Percentiles rank a stretch among this genome's conserved stretches.
Evolutionary conservation across 768 basidiomycete genomes (phyloP).

Genomic region (Agrocybe pediades): DNA sequence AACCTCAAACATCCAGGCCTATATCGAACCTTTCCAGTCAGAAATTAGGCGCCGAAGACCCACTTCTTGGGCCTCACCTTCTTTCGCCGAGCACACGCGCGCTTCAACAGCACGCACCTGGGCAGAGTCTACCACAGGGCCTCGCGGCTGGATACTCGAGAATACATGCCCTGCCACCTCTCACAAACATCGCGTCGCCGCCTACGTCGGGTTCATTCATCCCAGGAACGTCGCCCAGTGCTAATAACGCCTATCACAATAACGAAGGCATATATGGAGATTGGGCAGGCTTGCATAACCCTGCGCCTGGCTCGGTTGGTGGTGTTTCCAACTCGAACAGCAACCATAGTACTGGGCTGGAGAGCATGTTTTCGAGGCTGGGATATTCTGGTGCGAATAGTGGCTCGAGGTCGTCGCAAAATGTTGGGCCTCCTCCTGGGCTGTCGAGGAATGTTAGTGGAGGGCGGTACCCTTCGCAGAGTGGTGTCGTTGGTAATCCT

Average conservation of each 20-base stretch:
- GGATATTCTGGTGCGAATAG: constrained; percentile 50
- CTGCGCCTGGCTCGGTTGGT: not conserved
- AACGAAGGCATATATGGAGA: constrained; percentile 31
- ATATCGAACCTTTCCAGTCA: constrained; percentile 23
- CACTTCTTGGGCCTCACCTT: constrained; percentile 26
- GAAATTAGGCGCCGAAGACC: constrained; percentile 14
- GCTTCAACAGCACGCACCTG: constrained; percentile 85
- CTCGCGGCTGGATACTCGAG: constrained; percentile 90
- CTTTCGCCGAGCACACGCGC: constrained; percentile 77
- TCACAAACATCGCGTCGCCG: constrained; percentile 34
- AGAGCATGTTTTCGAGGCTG: constrained; percentile 57
- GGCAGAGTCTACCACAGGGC: constrained; percentile 89
- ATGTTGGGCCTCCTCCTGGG: constrained; percentile 32
- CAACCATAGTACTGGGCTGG: constrained; percentile 29
- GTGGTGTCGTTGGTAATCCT: constrained; percentile 35
- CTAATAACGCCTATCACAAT: not conserved
- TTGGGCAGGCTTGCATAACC: constrained; percentile 19
- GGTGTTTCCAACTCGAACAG: constrained; percentile 3
- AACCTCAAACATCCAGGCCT: constrained; percentile 30
- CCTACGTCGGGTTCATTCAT: constrained; percentile 12
- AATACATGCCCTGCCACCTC: constrained; percentile 72
- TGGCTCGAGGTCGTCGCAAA: constrained; percentile 17
- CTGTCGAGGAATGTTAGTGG: constrained; percentile 39
- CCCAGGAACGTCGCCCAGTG: constrained; percentile 15
- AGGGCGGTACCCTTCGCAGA: constrained; percentile 34